Base-by-base conservation (phyloP, 2,329 filamentous ascomycete species). In the Clonostachys rosea region DNA sequence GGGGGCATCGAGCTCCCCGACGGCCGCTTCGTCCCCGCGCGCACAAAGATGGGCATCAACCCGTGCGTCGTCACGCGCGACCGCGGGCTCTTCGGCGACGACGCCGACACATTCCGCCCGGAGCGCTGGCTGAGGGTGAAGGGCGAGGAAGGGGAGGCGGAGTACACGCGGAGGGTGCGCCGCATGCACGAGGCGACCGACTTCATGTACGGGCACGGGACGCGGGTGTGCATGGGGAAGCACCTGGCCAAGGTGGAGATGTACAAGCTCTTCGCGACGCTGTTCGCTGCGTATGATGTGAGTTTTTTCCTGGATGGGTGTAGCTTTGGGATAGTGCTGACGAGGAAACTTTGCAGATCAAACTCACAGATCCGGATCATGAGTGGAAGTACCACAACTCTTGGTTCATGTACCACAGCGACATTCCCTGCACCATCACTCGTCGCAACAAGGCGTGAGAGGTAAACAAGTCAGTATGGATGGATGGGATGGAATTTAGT, bases 111-210 rank as follows among this genome's bases (percentile, higher is more conserved):
- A 0, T 79, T 71, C 51, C 60, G 62, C 2, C 74, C 75, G 0
- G 74, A 75, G 43, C 62, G 76, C 5, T 80, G 75, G 74, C 56
- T 79, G 8, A 58, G 55, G 34, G 48, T 54, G 4, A 54, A 59
- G 6, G 50, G 46, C 3, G 70, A 73, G 52, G 61, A 20, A 20
- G 6, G 49, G 33, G 48, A 47, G 33, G 61, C 59, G 7, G 55
- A 50, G 13, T 71, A 64, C 40, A 49, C 63, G 37, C 48, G 53
- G 30, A 61, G 71, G 3, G 57, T 66, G 35, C 51, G 54, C 9
- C 50, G 52, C 6, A 73, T 71, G 66, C 68, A 68, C 40, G 58
- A 63, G 33, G 53, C 63, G 0, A 64, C 42, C 2, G 53, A 67
- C 39, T 47, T 71, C 1, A 58, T 59, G 16, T 73, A 71, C 52